Percentiles rank a stretch among this genome's conserved stretches.
Evolutionary conservation across 495 filamentous ascomycete genomes (phyloP).

Genomic region (Tetracladium marchalianum): DNA sequence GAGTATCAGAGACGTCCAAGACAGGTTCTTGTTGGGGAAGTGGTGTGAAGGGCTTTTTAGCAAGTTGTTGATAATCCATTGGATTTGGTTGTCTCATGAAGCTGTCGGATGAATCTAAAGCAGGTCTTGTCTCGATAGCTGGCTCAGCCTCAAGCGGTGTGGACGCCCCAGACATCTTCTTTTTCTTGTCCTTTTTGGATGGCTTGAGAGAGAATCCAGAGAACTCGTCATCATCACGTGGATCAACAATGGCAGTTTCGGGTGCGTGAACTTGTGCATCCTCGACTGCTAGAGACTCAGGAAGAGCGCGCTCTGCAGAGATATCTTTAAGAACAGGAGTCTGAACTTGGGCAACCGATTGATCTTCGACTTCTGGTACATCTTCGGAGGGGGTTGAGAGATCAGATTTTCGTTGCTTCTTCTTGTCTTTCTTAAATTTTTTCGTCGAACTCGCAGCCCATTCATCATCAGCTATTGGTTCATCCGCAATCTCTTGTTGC

Average conservation of each 20-base stretch:
- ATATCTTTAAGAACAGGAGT: neutral
- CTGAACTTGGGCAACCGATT: neutral
- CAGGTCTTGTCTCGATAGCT: too few relatives aligned
- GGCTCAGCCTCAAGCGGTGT: conserved; percentile 1
- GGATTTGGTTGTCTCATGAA: too few relatives aligned
- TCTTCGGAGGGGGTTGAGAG: conserved; percentile 5
- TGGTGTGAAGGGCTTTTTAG: too few relatives aligned
- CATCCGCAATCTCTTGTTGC: conserved; percentile 18
- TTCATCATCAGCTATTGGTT: conserved; percentile 25
- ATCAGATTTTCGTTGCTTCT: conserved; percentile 9
- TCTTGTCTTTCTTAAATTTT: conserved; percentile 22
- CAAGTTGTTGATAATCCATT: too few relatives aligned
- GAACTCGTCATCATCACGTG: neutral
- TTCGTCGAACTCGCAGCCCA: conserved; percentile 3
- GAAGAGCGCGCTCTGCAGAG: neutral
- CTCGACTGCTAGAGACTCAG: neutral
- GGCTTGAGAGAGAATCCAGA: conserved; percentile 6
- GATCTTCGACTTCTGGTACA: neutral
- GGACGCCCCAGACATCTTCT: conserved; percentile 6
- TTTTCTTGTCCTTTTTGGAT: conserved; percentile 16
- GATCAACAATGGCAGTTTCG: too few relatives aligned
- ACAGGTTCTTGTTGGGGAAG: too few relatives aligned
- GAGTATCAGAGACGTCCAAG: too few relatives aligned
- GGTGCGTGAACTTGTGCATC: too few relatives aligned
- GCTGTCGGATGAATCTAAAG: too few relatives aligned